Conservation (phyloP, 768 basidiomycete species). For the Russula brevipes region DNA sequence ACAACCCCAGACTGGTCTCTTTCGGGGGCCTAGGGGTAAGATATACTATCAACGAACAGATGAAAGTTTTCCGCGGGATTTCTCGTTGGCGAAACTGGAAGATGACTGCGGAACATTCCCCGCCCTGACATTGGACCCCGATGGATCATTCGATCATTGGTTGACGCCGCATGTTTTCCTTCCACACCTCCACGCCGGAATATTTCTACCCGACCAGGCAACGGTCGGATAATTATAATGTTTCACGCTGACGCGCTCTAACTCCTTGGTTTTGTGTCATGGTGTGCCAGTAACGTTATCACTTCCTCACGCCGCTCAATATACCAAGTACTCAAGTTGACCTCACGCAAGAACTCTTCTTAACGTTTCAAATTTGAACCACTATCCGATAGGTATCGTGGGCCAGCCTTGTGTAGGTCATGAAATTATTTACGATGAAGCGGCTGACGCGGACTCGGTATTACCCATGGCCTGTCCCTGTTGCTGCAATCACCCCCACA, state of each 20-base stretch:
- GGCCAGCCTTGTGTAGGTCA: background rate
- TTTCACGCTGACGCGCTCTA: background rate
- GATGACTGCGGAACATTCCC: background rate
- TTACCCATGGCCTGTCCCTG: background rate
- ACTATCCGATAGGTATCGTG: conserved; percentile 4
- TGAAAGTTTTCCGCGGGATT: background rate
- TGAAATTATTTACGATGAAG: background rate
- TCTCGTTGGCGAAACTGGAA: background rate
- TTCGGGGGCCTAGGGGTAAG: background rate
- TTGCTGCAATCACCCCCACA: too few species aligned
- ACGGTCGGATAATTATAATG: background rate
- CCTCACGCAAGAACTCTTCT: background rate
- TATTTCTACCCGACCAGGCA: background rate
- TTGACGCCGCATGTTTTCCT: background rate
- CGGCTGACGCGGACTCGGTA: background rate
- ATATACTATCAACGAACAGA: background rate
- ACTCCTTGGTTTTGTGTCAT: background rate
- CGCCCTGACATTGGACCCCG: background rate
- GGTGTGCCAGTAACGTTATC: background rate
- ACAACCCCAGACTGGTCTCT: background rate
- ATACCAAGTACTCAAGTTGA: background rate
- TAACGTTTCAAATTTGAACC: background rate
- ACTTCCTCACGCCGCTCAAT: background rate
- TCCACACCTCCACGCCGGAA: background rate
- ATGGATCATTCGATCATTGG: background rate